These are phyloP conservation scores for Aspergillus costaricaensis DNA, from an alignment of 2,329 filamentous ascomycete species.

Conservation along the genomic window DNA sequence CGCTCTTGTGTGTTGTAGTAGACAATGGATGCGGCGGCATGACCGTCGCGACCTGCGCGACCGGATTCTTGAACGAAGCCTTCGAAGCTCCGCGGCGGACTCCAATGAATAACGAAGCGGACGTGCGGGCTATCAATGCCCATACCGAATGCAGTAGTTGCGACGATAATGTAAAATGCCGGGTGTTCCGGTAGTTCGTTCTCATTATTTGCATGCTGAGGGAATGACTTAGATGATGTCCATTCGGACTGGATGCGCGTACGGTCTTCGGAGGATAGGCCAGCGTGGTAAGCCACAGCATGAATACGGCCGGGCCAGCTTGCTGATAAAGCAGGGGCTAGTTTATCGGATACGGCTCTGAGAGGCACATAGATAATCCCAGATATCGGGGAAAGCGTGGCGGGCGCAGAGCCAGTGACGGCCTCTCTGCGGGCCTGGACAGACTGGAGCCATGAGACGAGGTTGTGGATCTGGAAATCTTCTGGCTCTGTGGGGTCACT, in stretches of 20 bases:
- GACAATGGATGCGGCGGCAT: slow-evolving; percentile 81
- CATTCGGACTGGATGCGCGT: slow-evolving; percentile 56
- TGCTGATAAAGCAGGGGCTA: slow-evolving; percentile 40
- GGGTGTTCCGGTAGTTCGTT: slow-evolving; percentile 37
- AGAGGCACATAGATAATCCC: slow-evolving; percentile 52
- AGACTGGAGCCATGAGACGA: slow-evolving; percentile 73
- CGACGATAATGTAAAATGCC: slow-evolving; percentile 88
- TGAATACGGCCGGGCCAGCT: slow-evolving; percentile 36
- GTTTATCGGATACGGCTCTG: slow-evolving; percentile 42
- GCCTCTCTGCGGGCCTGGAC: slow-evolving; percentile 69
- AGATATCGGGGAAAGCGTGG: slow-evolving; percentile 39
- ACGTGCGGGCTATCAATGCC: slow-evolving; percentile 96
- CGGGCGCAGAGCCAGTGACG: slow-evolving; percentile 43
- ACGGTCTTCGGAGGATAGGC: slow-evolving; percentile 70
- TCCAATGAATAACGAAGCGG: slow-evolving; percentile 93
- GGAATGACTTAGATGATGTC: slow-evolving; percentile 30
- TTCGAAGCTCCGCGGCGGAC: slow-evolving; percentile 89
- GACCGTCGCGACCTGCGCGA: slow-evolving; percentile 84
- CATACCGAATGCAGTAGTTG: slow-evolving; percentile 96
- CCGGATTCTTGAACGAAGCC: slow-evolving; percentile 96
- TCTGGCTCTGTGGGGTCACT: slow-evolving; percentile 33
- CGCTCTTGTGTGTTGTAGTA: slow-evolving; percentile 90
- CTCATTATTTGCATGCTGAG: slow-evolving; percentile 5
- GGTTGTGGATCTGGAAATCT: slow-evolving; percentile 73
- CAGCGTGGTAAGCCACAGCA: slow-evolving; percentile 55